A percentile compares a stretch with the other conserved stretches of the same genome.
Conservation (phyloP, 75 land plant species). For the Sequoiadendron giganteum region DNA sequence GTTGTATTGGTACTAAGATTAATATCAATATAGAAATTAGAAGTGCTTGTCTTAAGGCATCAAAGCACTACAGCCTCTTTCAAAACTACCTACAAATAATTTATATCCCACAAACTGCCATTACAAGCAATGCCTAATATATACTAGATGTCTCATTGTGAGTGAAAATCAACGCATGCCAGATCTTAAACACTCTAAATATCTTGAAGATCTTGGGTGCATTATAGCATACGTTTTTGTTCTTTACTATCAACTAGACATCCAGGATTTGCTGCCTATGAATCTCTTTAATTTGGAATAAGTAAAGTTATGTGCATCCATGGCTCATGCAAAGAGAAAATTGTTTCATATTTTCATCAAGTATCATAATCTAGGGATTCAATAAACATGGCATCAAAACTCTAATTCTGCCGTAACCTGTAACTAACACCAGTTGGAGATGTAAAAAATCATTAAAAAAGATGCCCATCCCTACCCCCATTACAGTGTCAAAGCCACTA, state of each 20-base stretch:
- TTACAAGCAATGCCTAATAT: background rate
- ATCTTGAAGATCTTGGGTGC: background rate
- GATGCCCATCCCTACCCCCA: background rate
- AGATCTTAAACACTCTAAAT: background rate
- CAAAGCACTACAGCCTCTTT: background rate
- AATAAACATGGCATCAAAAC: background rate
- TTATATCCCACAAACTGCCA: background rate
- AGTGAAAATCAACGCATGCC: background rate
- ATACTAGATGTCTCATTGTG: background rate
- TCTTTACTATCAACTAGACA: background rate
- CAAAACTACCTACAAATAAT: background rate
- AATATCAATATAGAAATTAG: background rate
- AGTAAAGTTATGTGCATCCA: background rate
- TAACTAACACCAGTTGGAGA: background rate
- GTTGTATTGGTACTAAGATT: background rate
- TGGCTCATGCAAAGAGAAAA: background rate
- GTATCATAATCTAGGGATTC: background rate
- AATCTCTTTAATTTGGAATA: background rate
- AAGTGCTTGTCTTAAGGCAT: background rate
- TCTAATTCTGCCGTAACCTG: background rate
- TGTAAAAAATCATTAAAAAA: background rate
- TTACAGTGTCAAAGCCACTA: background rate
- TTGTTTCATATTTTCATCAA: background rate
- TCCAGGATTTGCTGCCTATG: background rate
- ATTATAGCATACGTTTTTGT: background rate